These are phyloP conservation scores for Nemania diffusa DNA, from an alignment of 2,329 filamentous ascomycete species.

Conservation along the genomic window DNA sequence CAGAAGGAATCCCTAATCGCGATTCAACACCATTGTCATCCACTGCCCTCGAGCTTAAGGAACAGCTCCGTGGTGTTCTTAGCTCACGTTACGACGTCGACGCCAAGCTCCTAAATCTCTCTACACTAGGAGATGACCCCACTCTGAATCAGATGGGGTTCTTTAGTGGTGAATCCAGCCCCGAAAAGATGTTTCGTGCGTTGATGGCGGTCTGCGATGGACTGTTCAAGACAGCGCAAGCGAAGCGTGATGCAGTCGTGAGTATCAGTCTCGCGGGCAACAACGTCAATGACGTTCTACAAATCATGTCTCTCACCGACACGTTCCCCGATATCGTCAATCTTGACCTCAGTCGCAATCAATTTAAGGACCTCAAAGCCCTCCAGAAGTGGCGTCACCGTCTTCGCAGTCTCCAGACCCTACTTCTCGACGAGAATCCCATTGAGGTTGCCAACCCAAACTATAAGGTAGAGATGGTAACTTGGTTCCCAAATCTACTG, in stretches of 20 bases:
- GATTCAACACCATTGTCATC: conserved; percentile 57
- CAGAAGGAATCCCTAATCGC: conserved; percentile 56
- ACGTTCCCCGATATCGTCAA: conserved; percentile 89
- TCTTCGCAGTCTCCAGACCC: conserved; percentile 81
- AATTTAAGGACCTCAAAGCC: conserved; percentile 73
- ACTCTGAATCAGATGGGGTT: conserved; percentile 79
- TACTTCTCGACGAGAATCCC: conserved; percentile 82
- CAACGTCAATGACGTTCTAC: conserved; percentile 75
- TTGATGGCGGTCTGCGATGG: conserved; percentile 87
- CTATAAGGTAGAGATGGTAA: conserved; percentile 74
- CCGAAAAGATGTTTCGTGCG: conserved; percentile 90
- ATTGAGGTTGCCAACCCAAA: conserved; percentile 69
- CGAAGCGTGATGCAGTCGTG: conserved; percentile 80
- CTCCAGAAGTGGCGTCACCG: conserved; percentile 82
- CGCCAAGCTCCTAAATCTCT: conserved; percentile 83
- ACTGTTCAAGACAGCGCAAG: conserved; percentile 76
- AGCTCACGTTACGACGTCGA: conserved; percentile 76
- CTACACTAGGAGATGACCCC: conserved; percentile 77
- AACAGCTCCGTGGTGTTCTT: conserved; percentile 76
- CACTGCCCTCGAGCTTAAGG: conserved; percentile 69
- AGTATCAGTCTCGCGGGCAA: conserved; percentile 87
- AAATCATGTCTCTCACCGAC: conserved; percentile 78
- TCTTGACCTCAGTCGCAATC: conserved; percentile 88
- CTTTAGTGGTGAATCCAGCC: conserved; percentile 75
- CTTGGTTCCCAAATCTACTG: conserved; percentile 85